Conservation (phyloP, 108 stramenopile species). For the Mediolabrus comicus region DNA sequence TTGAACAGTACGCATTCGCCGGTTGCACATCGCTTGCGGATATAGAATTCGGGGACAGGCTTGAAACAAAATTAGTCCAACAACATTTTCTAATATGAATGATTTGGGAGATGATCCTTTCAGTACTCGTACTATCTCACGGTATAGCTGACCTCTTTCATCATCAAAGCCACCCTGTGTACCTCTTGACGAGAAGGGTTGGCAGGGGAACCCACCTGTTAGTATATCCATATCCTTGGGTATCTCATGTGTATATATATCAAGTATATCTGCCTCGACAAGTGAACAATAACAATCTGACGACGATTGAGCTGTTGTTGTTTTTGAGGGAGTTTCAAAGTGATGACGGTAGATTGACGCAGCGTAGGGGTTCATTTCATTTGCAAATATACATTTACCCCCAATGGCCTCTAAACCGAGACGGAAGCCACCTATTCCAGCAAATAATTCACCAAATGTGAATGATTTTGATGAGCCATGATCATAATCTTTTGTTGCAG, state of each 20-base stretch:
- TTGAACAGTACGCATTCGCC: too few relatives aligned
- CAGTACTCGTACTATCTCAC: slow-evolving; percentile 12
- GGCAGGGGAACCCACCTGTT: slow-evolving; percentile 34
- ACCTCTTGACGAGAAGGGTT: slow-evolving; percentile 28
- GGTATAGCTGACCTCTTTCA: too few relatives aligned
- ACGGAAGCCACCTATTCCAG: slow-evolving; percentile 46
- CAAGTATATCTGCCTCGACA: slow-evolving; percentile 15
- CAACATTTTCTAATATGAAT: slow-evolving; percentile 10
- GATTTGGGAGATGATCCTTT: slow-evolving; percentile 7
- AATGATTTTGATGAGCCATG: too few relatives aligned
- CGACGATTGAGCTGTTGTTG: neutral
- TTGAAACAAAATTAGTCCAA: slow-evolving; percentile 6
- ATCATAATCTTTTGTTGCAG: too few relatives aligned
- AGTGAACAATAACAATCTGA: neutral
- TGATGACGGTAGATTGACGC: slow-evolving; percentile 15
- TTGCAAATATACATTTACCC: slow-evolving; percentile 12
- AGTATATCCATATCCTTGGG: slow-evolving; percentile 9
- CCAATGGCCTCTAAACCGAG: slow-evolving; percentile 22
- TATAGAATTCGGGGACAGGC: too few relatives aligned
- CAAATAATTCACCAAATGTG: slow-evolving; percentile 38
- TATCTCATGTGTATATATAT: slow-evolving; percentile 21
- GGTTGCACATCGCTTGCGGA: too few relatives aligned
- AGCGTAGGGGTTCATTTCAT: slow-evolving; percentile 30
- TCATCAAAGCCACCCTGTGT: too few relatives aligned
- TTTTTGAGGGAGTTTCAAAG: slow-evolving; percentile 7